phyloP scores from a whole-genome alignment of 2,329 filamentous ascomycete genomes.

The Aurifilum marmelostoma region DNA sequence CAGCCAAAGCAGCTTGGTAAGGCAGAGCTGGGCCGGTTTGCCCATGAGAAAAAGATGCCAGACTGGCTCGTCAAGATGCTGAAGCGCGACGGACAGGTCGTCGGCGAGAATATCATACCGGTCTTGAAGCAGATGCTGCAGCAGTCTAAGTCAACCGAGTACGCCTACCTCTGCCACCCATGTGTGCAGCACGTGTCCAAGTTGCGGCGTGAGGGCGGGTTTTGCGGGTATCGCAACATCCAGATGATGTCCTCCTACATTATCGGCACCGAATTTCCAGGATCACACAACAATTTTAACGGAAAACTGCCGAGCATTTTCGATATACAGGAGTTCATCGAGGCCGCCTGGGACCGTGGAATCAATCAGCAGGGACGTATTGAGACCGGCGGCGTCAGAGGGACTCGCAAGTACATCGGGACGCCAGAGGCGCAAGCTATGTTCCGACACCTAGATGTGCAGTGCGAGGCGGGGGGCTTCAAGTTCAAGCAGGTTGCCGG shows the following conservation, averaged over 20 bases:
- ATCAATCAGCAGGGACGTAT: conserved; percentile 74
- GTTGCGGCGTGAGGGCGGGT: conserved; percentile 79
- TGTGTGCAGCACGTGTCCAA: conserved; percentile 81
- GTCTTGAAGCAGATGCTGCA: conserved; percentile 66
- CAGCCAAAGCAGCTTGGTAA: conserved; percentile 41
- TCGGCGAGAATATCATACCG: conserved; percentile 62
- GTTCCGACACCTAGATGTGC: conserved; percentile 70
- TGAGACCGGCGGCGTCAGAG: conserved; percentile 84
- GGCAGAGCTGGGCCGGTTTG: conserved; percentile 71
- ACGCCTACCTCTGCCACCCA: conserved; percentile 80
- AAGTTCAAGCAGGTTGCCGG: conserved; percentile 48
- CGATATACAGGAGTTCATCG: conserved; percentile 82
- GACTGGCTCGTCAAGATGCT: conserved; percentile 67
- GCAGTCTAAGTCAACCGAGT: conserved; percentile 64
- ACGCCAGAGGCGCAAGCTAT: conserved; percentile 89
- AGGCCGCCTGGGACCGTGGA: conserved; percentile 83
- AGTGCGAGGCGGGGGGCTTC: conserved; percentile 68
- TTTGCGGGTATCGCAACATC: conserved; percentile 94
- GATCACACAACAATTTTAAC: conserved; percentile 61
- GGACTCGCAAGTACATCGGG: conserved; percentile 94
- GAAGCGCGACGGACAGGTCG: conserved; percentile 59
- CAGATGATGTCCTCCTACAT: conserved; percentile 89
- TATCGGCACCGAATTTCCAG: conserved; percentile 58
- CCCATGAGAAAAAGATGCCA: conserved; percentile 76
- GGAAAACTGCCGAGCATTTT: conserved; percentile 74